Evolutionary conservation across 2,329 filamentous ascomycete genomes (phyloP).

Genomic region (Fusarium proliferatum): DNA sequence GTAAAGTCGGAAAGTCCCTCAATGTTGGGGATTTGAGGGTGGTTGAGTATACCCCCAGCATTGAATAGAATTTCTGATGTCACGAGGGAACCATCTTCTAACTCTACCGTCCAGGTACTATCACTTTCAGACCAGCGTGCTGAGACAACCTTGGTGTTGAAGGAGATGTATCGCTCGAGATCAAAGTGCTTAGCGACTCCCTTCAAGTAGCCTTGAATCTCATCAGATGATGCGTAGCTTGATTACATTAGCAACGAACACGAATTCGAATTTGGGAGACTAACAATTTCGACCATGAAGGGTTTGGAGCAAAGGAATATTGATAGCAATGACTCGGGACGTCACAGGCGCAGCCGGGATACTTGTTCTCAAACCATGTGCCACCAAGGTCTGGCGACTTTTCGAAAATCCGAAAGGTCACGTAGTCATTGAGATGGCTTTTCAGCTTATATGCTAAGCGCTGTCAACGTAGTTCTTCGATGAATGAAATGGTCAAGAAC

Average conservation of each 20-base stretch:
- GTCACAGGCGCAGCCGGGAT: constrained; percentile 64
- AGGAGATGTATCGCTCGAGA: constrained; percentile 51
- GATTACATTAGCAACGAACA: fast-evolving
- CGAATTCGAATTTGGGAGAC: fast-evolving
- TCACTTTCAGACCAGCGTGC: constrained; percentile 46
- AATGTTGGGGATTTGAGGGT: constrained; percentile 64
- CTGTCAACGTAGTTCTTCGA: fast-evolving
- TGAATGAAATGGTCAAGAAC: fast-evolving
- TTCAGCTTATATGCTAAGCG: constrained; percentile 45
- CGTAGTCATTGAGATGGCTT: constrained; percentile 25
- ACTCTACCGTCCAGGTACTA: background rate
- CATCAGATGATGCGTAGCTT: constrained; percentile 60
- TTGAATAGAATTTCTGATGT: constrained; percentile 61
- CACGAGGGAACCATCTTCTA: background rate
- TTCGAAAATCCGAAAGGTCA: constrained; percentile 57
- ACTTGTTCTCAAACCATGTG: constrained; percentile 69
- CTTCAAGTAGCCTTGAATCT: constrained; percentile 69
- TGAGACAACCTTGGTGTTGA: constrained; percentile 45
- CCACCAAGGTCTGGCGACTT: constrained; percentile 67
- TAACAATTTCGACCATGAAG: constrained; percentile 63
- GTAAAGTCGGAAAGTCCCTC: constrained; percentile 58
- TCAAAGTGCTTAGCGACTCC: constrained; percentile 56
- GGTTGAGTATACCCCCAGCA: constrained; percentile 60
- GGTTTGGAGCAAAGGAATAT: constrained; percentile 57
- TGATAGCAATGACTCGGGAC: constrained; percentile 64